Base-by-base conservation (phyloP, 202 grass and related monocot species). In the Schoenoplectus tabernaemontani region DNA sequence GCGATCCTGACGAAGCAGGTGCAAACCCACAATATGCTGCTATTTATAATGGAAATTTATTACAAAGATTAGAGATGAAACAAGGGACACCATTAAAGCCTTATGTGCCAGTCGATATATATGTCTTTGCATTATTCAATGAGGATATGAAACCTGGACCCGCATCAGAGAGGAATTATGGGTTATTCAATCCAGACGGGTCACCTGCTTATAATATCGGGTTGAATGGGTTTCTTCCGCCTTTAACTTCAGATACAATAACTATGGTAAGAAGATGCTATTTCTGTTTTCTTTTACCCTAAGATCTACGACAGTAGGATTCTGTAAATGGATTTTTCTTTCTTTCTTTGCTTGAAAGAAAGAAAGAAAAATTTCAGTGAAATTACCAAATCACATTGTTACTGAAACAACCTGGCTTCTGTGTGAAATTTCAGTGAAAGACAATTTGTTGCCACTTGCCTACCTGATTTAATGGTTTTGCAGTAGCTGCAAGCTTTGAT, bases 51-150 rank as follows among this genome's bases (percentile, higher is more conserved):
- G 72, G 89, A 23, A 97, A 97, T 86, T 78, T 97, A 22, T 71
- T 97, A 63, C 86, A 36, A 73, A 82, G 89, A 82, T 87, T 90
- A 74, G 89, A 89, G 60, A 85, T 83, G 89, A 90, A 83, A 65
- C 91, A 92, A 70, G 91, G 95, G 61, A 97, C 95, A 30, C 95
- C 95, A 42, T 77, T 97, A 57, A 86, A 86, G 13, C 95, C 95
- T 30, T 43, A 79, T 7, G 77, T 86, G 47, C 89, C 95, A 2
- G 76, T 97, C 10, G 91, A 92, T 84, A 84, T 90, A 23, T 86
- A 86, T 85, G 95, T 97, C 0, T 97, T 97, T 84, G 94, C 94
- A 59, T 78, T 97, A 5, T 97, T 97, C 71, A 97, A 97, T 37
- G 94, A 97, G 82, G 89, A 97, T 83, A 78, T 97, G 68, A 97